Evolutionary conservation across 345 rosid genomes (phyloP), one percentile per base, ranked within the genome.

Genomic region (Clarkia xantiana): DNA sequence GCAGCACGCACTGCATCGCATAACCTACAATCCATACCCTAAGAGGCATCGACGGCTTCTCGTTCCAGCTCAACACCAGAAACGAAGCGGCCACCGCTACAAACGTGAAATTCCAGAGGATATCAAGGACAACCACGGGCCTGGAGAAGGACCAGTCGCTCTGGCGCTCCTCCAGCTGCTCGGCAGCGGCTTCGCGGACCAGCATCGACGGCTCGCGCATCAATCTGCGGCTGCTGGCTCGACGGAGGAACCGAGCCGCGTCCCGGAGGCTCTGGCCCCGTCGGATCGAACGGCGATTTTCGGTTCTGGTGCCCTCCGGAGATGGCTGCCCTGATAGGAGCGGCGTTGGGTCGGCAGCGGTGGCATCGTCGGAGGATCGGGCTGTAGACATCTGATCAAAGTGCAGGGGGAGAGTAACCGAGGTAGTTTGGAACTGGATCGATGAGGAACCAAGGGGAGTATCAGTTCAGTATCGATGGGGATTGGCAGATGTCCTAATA

Each of bases 131-230:
- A 54, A 90, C 96, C 34, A 86, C 86, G 15, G 96, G 96, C 72
- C 80, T 83, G 22, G 97, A 90, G 58, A 86, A 86, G 14, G 97
- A 94, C 97, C 97, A 90, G 61, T 86, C 97, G 65, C 89, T 86
- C 81, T 86, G 97, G 38, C 94, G 80, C 65, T 83, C 95, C 76
- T 90, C 97, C 22, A 90, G 75, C 72, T 90, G 94, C 79, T 90
- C 96, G 18, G 96, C 94, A 0, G 97, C 96, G 14, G 96, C 40
- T 77, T 90, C 97, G 34, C 96, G 76, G 36, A 90, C 97, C 45
- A 81, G 48, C 94, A 90, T 76, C 54, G 96, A 90, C n/a, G 96
- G 96, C 65, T 90, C 97, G 49, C 94, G 71, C 80, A 86, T 77
- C 88, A 83, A 67, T 42, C 76, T 76, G 18, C 94, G 80, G 54